Evolutionary conservation across 805 yeast genomes (phyloP).

Genomic region (Soucietia sequanensis): DNA sequence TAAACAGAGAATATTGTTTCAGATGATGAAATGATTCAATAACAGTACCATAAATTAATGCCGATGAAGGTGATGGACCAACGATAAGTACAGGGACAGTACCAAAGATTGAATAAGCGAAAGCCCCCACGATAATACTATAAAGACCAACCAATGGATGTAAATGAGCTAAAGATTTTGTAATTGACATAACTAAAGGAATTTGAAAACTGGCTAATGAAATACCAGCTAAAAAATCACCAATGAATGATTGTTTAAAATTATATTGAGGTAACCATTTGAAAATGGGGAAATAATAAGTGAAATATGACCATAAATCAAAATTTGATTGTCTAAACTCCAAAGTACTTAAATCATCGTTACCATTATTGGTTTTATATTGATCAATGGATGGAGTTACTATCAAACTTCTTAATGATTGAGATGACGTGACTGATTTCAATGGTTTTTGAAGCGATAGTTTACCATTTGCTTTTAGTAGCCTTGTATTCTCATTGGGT

Average conservation of each 20-base stretch:
- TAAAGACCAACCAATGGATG: conserved; percentile 79
- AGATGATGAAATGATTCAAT: conserved; percentile 39
- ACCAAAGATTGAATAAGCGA: conserved; percentile 75
- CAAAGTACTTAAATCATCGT: conserved; percentile 1
- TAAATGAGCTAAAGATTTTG: conserved; percentile 79
- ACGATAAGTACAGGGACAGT: conserved; percentile 87
- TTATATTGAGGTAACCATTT: conserved; percentile 30
- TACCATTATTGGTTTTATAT: conserved; percentile 14
- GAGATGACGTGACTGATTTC: conserved; percentile 25
- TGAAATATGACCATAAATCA: too few species aligned
- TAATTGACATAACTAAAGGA: conserved; percentile 61
- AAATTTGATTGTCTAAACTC: too few species aligned
- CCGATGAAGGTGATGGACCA: conserved; percentile 89
- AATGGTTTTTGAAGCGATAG: too few species aligned
- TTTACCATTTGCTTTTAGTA: too few species aligned
- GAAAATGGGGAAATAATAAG: conserved; percentile 32
- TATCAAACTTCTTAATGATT: conserved; percentile 19
- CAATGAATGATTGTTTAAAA: conserved; percentile 12
- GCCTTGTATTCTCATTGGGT: too few species aligned
- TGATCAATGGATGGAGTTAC: conserved; percentile 15
- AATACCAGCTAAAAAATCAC: conserved; percentile 32
- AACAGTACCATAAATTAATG: conserved; percentile 78
- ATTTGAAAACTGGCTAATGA: conserved; percentile 34
- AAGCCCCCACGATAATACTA: conserved; percentile 74
- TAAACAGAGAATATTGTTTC: conserved; percentile 43